These are phyloP conservation scores for Solanum sitiens DNA, from an alignment of 257 asterid species.

Conservation along the genomic window DNA sequence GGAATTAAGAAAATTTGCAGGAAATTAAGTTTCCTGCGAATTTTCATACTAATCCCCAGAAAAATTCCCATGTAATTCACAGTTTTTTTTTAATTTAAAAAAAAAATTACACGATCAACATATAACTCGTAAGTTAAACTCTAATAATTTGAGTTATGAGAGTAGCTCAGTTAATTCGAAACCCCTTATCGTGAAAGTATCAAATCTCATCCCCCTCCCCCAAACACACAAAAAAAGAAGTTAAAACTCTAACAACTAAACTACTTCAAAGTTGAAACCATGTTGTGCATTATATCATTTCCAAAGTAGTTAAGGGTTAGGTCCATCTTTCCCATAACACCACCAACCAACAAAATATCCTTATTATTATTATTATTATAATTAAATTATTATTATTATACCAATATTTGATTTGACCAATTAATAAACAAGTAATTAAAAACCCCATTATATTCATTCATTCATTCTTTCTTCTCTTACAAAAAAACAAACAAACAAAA, in stretches of 20 bases:
- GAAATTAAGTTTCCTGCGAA: too few species aligned
- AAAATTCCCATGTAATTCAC: too few species aligned
- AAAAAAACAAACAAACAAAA: not conserved
- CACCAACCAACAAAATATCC: not conserved
- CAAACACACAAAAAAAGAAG: not conserved
- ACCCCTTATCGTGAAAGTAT: too few species aligned
- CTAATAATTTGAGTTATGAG: too few species aligned
- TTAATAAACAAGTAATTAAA: not conserved
- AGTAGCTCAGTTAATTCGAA: not conserved
- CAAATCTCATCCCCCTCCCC: not conserved
- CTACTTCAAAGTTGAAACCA: not conserved
- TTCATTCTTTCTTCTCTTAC: not conserved
- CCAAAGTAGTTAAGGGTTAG: slow-evolving; percentile 46
- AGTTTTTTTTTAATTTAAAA: too few species aligned
- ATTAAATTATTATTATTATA: not conserved
- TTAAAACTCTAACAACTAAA: not conserved
- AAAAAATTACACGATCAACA: not conserved
- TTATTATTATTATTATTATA: not conserved
- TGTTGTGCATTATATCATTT: not conserved
- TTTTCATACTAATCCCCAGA: too few species aligned
- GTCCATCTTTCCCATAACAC: slow-evolving; percentile 6
- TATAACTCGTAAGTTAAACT: not conserved
- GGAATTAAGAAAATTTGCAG: too few species aligned
- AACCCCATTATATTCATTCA: not conserved
- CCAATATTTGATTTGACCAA: not conserved